Conservation (phyloP, 2,329 filamentous ascomycete species). For the Trichoderma semiorbis region DNA sequence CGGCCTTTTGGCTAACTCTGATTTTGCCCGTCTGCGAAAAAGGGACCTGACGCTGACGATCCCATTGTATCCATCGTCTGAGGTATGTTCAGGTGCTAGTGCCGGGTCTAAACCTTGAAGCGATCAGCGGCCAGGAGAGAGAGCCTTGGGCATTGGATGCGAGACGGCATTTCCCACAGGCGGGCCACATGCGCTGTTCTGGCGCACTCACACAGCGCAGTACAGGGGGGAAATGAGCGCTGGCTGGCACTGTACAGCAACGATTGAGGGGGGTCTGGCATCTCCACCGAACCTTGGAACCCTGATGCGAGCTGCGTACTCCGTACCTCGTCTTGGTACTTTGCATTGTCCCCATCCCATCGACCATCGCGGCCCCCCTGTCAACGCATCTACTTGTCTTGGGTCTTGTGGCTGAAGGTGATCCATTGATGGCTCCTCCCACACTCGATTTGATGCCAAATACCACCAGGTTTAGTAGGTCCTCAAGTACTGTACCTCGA, state of each 20-base stretch:
- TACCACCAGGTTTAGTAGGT: background rate
- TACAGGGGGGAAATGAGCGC: background rate
- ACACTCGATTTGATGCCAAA: background rate
- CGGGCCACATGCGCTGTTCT: background rate
- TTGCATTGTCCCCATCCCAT: background rate
- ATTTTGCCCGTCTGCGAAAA: background rate
- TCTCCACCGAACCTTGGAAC: background rate
- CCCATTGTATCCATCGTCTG: background rate
- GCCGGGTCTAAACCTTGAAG: background rate
- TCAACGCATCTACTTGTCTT: background rate
- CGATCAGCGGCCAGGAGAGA: conserved; percentile 7
- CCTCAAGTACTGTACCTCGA: background rate
- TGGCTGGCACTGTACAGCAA: background rate
- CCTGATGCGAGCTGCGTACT: background rate
- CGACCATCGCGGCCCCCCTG: background rate
- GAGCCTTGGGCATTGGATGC: background rate
- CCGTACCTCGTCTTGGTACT: background rate
- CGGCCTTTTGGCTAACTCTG: background rate
- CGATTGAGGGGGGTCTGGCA: background rate
- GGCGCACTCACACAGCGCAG: background rate
- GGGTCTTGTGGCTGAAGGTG: background rate
- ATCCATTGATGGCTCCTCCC: background rate
- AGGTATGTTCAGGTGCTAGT: background rate
- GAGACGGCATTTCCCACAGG: background rate
- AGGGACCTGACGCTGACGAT: background rate